Percentiles rank a stretch among this genome's conserved stretches.
Evolutionary conservation across 495 filamentous ascomycete species (phyloP).

Genomic region (Astrothelium macrocarpum): DNA sequence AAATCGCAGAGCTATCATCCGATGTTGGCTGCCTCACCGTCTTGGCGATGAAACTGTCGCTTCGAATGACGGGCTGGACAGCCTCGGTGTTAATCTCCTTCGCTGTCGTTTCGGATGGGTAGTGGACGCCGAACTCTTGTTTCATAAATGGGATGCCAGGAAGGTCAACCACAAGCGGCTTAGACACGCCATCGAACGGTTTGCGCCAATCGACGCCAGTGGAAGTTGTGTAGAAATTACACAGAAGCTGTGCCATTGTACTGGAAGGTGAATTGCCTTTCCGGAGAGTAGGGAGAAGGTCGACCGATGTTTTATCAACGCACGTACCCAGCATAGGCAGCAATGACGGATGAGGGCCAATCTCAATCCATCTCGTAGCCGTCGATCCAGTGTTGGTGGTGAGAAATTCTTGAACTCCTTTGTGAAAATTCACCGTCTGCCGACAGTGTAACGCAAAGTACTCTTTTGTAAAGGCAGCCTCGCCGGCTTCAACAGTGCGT

Average conservation of each 20-base stretch:
- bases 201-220: conserved; percentile 1
- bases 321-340: conserved; percentile 4
- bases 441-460: conserved; percentile 3
- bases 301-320: conserved; percentile 3
- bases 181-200: conserved; percentile 1
- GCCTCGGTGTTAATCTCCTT: background rate
- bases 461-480: conserved; percentile 5
- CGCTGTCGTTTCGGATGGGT: background rate
- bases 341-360: conserved; percentile 5
- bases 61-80: background rate
- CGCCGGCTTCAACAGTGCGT: conserved; percentile 3
- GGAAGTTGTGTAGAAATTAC: conserved; percentile 3
- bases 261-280: conserved; percentile 6
- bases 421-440: conserved; percentile 2
- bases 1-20: conserved; percentile 1
- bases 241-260: conserved; percentile 4
- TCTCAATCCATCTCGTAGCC: conserved; percentile 2
- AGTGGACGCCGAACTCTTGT: conserved; percentile 6
- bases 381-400: background rate
- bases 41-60: conserved; percentile 6
- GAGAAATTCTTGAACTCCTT: conserved; percentile 1
- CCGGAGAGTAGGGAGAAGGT: background rate
- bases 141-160: conserved; percentile 4
- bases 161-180: conserved; percentile 1
- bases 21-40: background rate